Evolutionary conservation across 306 rosid genomes (phyloP), one percentile per base, ranked within the genome.

Genomic region (Prunus davidiana): DNA sequence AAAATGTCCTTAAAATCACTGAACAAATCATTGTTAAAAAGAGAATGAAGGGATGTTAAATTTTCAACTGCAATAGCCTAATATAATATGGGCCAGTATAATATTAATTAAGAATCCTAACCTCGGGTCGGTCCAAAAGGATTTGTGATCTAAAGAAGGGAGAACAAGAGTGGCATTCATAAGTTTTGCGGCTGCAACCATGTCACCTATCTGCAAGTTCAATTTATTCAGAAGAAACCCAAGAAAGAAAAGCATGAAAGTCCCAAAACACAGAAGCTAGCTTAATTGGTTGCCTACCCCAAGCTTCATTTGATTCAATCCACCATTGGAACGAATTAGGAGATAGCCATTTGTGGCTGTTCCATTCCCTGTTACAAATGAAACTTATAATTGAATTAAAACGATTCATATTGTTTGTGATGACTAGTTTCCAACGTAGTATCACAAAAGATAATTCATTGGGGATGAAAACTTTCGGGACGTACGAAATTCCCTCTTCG

Each of bases 121-220:
- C 97, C 97, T 89, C 8, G 87, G 66, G 74, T 89, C 93, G 0
- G 84, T 88, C 97, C 97, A 91, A 69, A 85, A 91, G 8, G 93
- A 91, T 34, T 15, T 62, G 15, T 88, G 89, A 79, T 91, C 97
- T 75, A 91, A 77, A 63, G 87, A 88, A 74, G 95, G 97, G 20
- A 91, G 72, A 76, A 91, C 87, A 66, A 89, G 72, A 63, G 93
- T 86, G 15, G 93, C 93, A 77, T 89, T 74, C 95, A 89, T 91
- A 9, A 88, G 78, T 80, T 86, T 91, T 60, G 97, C 90, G 64
- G 85, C 71, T 9, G 95, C 95, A 63, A 88, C 95, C 95, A 89
- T 85, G 79, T 89, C 95, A 82, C 93, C 82, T 77, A 88, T 91
- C 97, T 91, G 83, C 79, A 83, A 50, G 8, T 10, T 30, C 28